Percentiles rank a stretch among this genome's conserved stretches.
Evolutionary conservation across 306 rosid genomes (phyloP).

Genomic region (Prunus mongolica): DNA sequence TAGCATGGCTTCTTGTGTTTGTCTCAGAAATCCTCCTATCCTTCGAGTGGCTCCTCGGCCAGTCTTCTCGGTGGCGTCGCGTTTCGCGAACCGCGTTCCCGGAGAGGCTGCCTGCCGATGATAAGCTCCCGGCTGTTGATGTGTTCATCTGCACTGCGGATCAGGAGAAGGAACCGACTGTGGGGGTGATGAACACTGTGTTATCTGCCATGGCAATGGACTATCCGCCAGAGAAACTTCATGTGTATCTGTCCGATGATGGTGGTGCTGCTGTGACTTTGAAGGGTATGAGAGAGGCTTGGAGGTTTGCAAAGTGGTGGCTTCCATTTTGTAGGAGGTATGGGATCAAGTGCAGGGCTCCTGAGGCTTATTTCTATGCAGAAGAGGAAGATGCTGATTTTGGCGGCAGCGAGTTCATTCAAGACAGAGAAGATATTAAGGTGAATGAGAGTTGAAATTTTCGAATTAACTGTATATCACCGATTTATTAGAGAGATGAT

Average conservation of each 20-base stretch:
- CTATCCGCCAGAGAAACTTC: conserved; percentile 64
- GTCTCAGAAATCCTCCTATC: conserved; percentile 58
- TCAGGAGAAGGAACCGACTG: conserved; percentile 60
- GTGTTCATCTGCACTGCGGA: conserved; percentile 75
- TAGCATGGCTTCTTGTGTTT: conserved; percentile 53
- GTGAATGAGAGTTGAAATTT: conserved; percentile 8
- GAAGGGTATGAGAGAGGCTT: conserved; percentile 41
- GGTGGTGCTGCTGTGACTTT: conserved; percentile 54
- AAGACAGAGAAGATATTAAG: conserved; percentile 34
- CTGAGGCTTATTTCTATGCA: conserved; percentile 56
- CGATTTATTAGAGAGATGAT: background rate
- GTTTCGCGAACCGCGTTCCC: conserved; percentile 49
- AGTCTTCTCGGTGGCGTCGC: conserved; percentile 54
- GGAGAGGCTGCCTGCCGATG: conserved; percentile 49
- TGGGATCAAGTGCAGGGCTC: conserved; percentile 40
- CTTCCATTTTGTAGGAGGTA: conserved; percentile 56
- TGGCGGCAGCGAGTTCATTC: conserved; percentile 24
- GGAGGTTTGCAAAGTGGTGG: conserved; percentile 61
- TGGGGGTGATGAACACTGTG: conserved; percentile 68
- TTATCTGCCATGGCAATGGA: conserved; percentile 72
- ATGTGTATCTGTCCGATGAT: conserved; percentile 71
- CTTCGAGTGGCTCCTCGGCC: conserved; percentile 55
- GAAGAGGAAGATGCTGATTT: conserved; percentile 18
- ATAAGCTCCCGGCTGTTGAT: conserved; percentile 51
- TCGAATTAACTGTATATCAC: background rate